Conservation (phyloP, 208 protist species). For the Phytomonas serpens region DNA sequence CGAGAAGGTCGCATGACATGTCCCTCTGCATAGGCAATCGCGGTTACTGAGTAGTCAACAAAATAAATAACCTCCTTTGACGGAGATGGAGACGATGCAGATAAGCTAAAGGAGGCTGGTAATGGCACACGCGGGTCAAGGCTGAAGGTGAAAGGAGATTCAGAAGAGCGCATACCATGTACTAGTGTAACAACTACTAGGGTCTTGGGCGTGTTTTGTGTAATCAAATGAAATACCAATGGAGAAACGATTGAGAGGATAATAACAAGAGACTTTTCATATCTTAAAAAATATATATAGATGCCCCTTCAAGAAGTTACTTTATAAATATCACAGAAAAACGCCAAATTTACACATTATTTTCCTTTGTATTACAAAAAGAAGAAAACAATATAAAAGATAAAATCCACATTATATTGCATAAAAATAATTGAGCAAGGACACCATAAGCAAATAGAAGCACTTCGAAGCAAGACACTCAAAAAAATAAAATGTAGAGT, state of each 20-base stretch:
- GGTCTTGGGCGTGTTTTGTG: not conserved
- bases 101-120: not conserved
- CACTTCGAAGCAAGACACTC: constrained; percentile 1
- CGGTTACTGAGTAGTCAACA: constrained; percentile 55
- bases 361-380: not conserved
- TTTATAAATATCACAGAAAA: constrained; percentile 11
- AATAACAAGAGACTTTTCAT: not conserved
- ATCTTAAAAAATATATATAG: not conserved
- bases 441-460: constrained; percentile 6
- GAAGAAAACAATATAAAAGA: constrained; percentile 2
- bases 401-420: constrained; percentile 2
- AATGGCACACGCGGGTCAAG: not conserved
- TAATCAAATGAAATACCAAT: not conserved
- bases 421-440: not conserved
- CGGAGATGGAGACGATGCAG: not conserved
- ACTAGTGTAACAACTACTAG: not conserved
- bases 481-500: not conserved
- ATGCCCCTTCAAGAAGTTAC: not conserved
- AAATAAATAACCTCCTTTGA: constrained; percentile 52
- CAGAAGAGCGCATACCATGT: not conserved
- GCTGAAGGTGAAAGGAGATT: not conserved
- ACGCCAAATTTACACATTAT: not conserved
- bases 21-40: constrained; percentile 59
- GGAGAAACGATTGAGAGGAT: not conserved
- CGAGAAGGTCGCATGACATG: constrained; percentile 76